phyloP scores from a whole-genome alignment of 306 rosid genomes.

The Malus fusca region DNA sequence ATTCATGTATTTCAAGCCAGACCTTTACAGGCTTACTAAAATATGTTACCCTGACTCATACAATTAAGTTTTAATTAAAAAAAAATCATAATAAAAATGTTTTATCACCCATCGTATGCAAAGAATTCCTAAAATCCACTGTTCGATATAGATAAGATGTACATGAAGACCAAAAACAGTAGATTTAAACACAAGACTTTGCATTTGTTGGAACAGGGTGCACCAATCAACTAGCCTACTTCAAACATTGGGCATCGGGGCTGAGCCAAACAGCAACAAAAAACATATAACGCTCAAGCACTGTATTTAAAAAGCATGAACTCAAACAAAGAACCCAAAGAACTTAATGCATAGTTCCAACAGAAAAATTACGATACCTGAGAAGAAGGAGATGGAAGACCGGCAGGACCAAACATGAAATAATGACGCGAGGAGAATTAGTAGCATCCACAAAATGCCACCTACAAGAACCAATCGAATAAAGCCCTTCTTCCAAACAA shows the following conservation, averaged over 20 bases:
- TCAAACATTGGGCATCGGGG: not conserved
- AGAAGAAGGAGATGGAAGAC: constrained; percentile 63
- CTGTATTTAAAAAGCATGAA: not conserved
- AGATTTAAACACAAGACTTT: not conserved
- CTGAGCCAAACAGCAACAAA: not conserved
- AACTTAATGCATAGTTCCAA: constrained; percentile 4
- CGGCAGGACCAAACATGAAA: constrained; percentile 94
- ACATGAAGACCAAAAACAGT: not conserved
- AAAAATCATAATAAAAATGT: not conserved
- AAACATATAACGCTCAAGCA: not conserved
- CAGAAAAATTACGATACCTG: constrained; percentile 38
- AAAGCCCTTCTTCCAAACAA: constrained; percentile 87
- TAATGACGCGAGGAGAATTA: constrained; percentile 75
- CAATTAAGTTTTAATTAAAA: not conserved
- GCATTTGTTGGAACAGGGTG: not conserved
- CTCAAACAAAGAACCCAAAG: constrained; percentile 6
- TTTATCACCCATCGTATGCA: not conserved
- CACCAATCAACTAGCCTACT: not conserved
- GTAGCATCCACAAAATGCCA: constrained; percentile 88
- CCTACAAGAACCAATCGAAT: constrained; percentile 74
- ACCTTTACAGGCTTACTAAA: not conserved
- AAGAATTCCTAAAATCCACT: not conserved
- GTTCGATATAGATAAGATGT: not conserved
- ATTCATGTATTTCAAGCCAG: not conserved
- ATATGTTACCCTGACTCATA: not conserved